These are phyloP conservation scores for Oryza glaberrima DNA, from an alignment of 176 grass and related monocot genomes.

Conservation along the genomic window DNA sequence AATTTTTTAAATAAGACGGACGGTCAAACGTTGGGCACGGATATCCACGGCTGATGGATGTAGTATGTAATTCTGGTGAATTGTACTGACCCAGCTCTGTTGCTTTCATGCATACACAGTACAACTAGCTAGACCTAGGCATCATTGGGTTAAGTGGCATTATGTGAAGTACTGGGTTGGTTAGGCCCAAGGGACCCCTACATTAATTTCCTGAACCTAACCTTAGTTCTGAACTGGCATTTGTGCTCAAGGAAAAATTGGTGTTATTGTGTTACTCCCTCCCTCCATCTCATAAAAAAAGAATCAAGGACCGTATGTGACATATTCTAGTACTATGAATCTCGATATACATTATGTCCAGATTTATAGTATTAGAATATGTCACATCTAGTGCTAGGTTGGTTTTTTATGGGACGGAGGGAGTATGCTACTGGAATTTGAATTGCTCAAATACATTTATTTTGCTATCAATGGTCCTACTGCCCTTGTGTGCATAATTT, in stretches of 20 bases:
- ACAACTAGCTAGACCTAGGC: slow-evolving; percentile 17
- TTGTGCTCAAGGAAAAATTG: slow-evolving; percentile 25
- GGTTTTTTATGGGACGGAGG: no score
- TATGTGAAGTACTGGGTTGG: slow-evolving; percentile 35
- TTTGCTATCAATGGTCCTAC: slow-evolving; percentile 13
- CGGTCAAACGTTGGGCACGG: no score
- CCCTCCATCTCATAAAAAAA: no score
- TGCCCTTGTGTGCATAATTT: slow-evolving; percentile 34
- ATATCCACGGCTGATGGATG: no score
- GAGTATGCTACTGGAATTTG: slow-evolving; percentile 4
- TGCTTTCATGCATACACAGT: slow-evolving; percentile 11
- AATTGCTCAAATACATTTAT: slow-evolving; percentile 19
- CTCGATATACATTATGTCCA: no score
- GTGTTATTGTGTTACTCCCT: no score
- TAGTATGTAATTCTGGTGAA: slow-evolving; percentile 17
- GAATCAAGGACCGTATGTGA: no score
- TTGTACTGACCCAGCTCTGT: slow-evolving; percentile 15
- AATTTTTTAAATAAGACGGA: no score
- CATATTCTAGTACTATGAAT: no score
- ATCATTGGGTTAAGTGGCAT: slow-evolving; percentile 28
- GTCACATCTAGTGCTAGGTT: no score
- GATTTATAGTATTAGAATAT: no score
- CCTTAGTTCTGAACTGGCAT: slow-evolving; percentile 24
- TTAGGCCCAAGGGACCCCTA: slow-evolving; percentile 36
- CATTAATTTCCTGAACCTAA: slow-evolving; percentile 19